Evolutionary conservation across 2,329 filamentous ascomycete genomes (phyloP).

Genomic region (Fusarium mangiferae): DNA sequence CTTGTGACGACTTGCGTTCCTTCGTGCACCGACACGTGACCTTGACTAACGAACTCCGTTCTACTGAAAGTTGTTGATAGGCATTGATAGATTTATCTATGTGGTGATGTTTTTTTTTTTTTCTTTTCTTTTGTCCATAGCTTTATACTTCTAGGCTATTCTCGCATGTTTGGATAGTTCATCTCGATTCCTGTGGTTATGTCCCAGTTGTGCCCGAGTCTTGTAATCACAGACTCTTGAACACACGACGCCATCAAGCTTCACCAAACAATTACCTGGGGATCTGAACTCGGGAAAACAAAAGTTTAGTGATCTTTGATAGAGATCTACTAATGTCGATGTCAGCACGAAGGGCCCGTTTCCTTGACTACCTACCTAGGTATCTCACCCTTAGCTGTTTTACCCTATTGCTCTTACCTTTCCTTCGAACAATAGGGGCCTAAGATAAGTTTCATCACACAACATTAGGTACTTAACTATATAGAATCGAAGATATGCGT

Average conservation of each 20-base stretch:
- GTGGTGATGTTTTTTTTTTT: neutral
- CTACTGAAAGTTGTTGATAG: neutral
- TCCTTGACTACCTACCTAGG: neutral
- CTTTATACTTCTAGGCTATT: too few relatives aligned
- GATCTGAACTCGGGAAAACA: neutral
- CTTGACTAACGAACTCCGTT: neutral
- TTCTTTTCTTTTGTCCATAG: neutral
- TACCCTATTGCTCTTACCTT: neutral
- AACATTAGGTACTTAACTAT: neutral
- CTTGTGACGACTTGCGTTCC: constrained; percentile 8
- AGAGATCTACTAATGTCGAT: neutral
- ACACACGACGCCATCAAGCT: neutral
- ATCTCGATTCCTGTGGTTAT: neutral
- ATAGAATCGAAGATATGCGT: neutral
- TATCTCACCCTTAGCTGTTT: neutral
- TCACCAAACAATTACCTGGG: neutral
- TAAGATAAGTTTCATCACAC: neutral
- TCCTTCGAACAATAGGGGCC: neutral
- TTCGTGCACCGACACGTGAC: constrained; percentile 20
- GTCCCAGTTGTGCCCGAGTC: neutral
- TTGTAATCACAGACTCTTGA: neutral
- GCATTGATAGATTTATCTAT: neutral
- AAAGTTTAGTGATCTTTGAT: neutral
- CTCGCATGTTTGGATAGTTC: neutral
- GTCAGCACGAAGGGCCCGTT: neutral